Conservation (phyloP, 2,329 filamentous ascomycete species). For the Aureobasidium pullulans region DNA sequence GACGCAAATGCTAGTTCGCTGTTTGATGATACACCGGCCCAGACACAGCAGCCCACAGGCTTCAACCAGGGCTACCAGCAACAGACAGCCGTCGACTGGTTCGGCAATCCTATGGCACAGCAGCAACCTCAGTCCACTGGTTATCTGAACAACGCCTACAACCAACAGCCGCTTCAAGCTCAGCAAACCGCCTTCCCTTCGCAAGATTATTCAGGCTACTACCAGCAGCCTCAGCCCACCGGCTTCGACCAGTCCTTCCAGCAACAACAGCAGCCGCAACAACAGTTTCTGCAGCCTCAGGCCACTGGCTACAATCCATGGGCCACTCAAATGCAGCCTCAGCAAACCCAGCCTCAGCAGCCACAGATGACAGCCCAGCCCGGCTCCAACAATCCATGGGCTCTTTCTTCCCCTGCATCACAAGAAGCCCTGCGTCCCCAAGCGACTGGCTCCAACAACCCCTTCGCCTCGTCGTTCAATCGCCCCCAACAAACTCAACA, state of each 20-base stretch:
- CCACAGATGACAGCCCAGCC: slow-evolving; percentile 61
- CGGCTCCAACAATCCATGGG: slow-evolving; percentile 94
- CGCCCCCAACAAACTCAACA: slow-evolving; percentile 48
- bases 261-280: slow-evolving; percentile 41
- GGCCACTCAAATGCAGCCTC: slow-evolving; percentile 36
- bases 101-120: slow-evolving; percentile 85
- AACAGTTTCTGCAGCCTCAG: slow-evolving; percentile 49
- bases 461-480: slow-evolving; percentile 70
- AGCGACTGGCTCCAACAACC: slow-evolving; percentile 94
- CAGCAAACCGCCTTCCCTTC: slow-evolving; percentile 57
- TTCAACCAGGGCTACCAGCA: slow-evolving; percentile 98
- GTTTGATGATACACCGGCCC: slow-evolving; percentile 72
- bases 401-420: slow-evolving; percentile 48
- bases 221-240: slow-evolving; percentile 55
- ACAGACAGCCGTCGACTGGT: slow-evolving; percentile 92
- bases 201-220: slow-evolving; percentile 52
- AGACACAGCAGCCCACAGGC: slow-evolving; percentile 65
- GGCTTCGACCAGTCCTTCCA: slow-evolving; percentile 53
- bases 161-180: slow-evolving; percentile 67
- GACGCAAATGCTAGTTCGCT: slow-evolving; percentile 75
- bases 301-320: slow-evolving; percentile 50
- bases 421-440: slow-evolving; percentile 64
- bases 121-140: slow-evolving; percentile 58
- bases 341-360: slow-evolving; percentile 34
- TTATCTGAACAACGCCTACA: slow-evolving; percentile 60